These are phyloP conservation scores for Saccharum spontaneum DNA, from an alignment of 176 grass and related monocot genomes.

Conservation along the genomic window DNA sequence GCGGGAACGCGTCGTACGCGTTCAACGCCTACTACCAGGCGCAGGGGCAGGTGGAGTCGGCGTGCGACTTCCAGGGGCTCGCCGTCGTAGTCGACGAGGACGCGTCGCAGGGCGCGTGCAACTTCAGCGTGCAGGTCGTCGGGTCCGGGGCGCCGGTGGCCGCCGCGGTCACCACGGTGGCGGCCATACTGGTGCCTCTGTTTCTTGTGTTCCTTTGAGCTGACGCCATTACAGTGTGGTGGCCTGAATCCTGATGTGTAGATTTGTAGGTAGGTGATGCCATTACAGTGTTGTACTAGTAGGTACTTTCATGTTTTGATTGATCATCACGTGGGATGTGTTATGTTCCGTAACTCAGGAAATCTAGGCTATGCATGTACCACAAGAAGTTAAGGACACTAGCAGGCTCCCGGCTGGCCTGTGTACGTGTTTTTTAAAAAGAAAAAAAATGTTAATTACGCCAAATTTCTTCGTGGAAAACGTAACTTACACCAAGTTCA, in stretches of 20 bases:
- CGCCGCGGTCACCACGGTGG: neutral
- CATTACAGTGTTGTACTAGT: slow-evolving; percentile 10
- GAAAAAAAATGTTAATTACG: no score
- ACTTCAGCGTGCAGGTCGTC: slow-evolving; percentile 51
- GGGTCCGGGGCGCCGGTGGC: neutral
- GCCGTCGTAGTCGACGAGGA: slow-evolving; percentile 51
- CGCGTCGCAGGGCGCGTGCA: slow-evolving; percentile 29
- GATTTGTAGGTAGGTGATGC: neutral
- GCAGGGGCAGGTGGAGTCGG: slow-evolving; percentile 51
- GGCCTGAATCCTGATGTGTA: neutral
- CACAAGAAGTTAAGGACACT: no score
- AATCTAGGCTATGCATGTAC: no score
- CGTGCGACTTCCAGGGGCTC: slow-evolving; percentile 71
- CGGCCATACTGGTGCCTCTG: neutral
- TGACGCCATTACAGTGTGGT: neutral
- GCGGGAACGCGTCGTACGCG: slow-evolving; percentile 62
- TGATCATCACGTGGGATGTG: neutral
- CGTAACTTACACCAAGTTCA: no score
- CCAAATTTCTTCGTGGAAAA: no score
- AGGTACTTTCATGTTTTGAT: neutral
- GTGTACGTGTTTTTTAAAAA: no score
- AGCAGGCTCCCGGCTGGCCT: no score
- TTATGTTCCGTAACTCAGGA: no score
- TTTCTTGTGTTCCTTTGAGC: slow-evolving; percentile 18
- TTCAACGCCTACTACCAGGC: slow-evolving; percentile 77